These are phyloP conservation scores for Aleurites moluccanus DNA, from an alignment of 441 rosid species.

Conservation along the genomic window DNA sequence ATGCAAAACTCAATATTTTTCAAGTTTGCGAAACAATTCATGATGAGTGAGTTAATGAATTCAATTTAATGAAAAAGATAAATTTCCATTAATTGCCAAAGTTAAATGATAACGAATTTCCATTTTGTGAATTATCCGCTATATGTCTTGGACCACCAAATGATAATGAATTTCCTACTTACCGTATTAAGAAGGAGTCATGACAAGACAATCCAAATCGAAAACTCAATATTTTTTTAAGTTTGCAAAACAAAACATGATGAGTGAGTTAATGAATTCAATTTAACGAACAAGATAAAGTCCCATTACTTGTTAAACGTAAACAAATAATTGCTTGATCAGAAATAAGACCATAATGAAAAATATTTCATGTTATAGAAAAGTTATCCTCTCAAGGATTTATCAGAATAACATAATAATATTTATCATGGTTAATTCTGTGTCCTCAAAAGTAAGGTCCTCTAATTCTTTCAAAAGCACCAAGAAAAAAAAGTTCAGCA, in stretches of 20 bases:
- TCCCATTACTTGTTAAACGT: neutral
- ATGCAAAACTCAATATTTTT: no score
- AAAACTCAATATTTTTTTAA: neutral
- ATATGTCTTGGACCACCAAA: neutral
- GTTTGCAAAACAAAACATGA: neutral
- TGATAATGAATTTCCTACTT: neutral
- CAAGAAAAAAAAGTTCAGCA: conserved; percentile 8
- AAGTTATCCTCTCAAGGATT: neutral
- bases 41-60: no score
- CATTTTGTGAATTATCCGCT: no score
- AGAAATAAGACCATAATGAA: neutral
- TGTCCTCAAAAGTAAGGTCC: neutral
- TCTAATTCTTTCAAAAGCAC: conserved; percentile 2
- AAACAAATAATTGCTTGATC: neutral
- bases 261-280: conserved; percentile 1
- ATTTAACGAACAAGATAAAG: neutral
- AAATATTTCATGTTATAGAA: neutral
- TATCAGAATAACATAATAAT: neutral
- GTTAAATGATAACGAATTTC: no score
- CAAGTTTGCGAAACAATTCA: no score
- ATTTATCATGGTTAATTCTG: neutral
- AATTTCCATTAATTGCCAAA: no score
- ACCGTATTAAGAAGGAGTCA: neutral
- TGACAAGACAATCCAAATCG: neutral
- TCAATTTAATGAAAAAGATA: no score